phyloP scores from a whole-genome alignment of 2,329 filamentous ascomycete genomes.

The Exophiala viscosa region DNA sequence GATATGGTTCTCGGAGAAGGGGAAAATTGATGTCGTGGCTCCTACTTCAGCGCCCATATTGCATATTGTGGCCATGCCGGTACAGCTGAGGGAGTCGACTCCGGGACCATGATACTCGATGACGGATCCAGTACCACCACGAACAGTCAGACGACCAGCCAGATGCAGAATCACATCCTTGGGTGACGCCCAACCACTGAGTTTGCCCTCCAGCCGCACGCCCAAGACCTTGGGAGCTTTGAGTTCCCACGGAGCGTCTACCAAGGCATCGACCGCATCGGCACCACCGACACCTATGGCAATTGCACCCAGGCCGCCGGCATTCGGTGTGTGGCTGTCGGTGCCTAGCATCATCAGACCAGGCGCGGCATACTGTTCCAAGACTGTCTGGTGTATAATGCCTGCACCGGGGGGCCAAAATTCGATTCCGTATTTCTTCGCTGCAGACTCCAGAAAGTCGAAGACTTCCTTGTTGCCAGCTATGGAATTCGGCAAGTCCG shows the following conservation, averaged over 20 bases:
- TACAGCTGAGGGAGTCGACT: constrained; percentile 82
- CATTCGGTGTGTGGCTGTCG: constrained; percentile 95
- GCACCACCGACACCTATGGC: constrained; percentile 97
- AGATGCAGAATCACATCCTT: constrained; percentile 94
- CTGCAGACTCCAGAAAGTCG: constrained; percentile 90
- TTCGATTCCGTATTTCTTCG: constrained; percentile 87
- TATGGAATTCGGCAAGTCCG: constrained; percentile 80
- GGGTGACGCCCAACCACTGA: constrained; percentile 86
- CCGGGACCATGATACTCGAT: constrained; percentile 93
- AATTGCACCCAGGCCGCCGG: constrained; percentile 87
- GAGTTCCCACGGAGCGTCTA: constrained; percentile 94
- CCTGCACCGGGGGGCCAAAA: constrained; percentile 93
- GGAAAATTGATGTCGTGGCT: constrained; percentile 93
- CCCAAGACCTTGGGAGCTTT: constrained; percentile 90
- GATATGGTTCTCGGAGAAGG: constrained; percentile 77
- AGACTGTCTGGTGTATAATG: constrained; percentile 94
- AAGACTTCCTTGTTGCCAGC: constrained; percentile 94
- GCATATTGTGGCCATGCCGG: constrained; percentile 86
- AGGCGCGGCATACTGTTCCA: constrained; percentile 97
- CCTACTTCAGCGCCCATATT: constrained; percentile 88
- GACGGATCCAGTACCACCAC: constrained; percentile 89
- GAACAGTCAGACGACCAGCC: constrained; percentile 84
- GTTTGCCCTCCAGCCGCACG: constrained; percentile 75
- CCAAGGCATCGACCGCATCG: constrained; percentile 93
- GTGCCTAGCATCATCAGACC: constrained; percentile 98